Base-by-base conservation (phyloP, 371 early-diverging fungal genomes). In the Encephalitozoon intestinalis region DNA sequence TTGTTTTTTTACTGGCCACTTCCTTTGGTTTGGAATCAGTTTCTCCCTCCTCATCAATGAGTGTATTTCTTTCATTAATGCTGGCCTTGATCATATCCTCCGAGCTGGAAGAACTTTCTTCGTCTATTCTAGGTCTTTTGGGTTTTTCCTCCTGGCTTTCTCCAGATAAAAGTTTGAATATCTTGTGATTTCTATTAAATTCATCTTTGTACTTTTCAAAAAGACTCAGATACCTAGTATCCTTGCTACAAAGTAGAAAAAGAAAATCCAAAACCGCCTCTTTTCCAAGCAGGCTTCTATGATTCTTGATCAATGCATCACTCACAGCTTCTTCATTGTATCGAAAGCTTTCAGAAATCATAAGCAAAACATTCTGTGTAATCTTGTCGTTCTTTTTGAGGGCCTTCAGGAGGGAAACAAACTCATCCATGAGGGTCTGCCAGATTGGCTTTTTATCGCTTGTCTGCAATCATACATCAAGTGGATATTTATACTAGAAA, bases 371-470 rank as follows among this genome's bases (percentile, higher is more conserved):
- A 23, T 71, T 71, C 26, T 51, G 41, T 15, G 41, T 12, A 30
- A 71, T 63, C 31, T 71, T 71, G 18, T 71, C 71, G 1, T 43
- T 43, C 46, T 71, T 71, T 39, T 71, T 49, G 25, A 71, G 44
- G 18, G 18, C 43, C 30, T 43, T 54, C 7, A 71, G 58, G n/a
- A 71, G 31, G 25, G 54, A 34, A 58, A 63, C 11, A 63, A 71
- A 58, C 21, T 63, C 49, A 18, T 71, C 43, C 71, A 70, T 70
- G 31, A 34, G 52, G 58, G 58, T 30, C 34, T 53, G 30, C 15
- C 5, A 4, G 12, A 58, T 37, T n/a, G 6, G 21, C 21, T 37
- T 58, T 58, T 58, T 58, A 58, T 58, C 34, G 21, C 15, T 53
- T 1, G 5, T 15, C 18, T 34, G 15, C 1, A 30, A 9, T 53